Evolutionary conservation across 441 rosid species (phyloP), one percentile per base, ranked within the genome.

Genomic region (Eruca vesicaria): DNA sequence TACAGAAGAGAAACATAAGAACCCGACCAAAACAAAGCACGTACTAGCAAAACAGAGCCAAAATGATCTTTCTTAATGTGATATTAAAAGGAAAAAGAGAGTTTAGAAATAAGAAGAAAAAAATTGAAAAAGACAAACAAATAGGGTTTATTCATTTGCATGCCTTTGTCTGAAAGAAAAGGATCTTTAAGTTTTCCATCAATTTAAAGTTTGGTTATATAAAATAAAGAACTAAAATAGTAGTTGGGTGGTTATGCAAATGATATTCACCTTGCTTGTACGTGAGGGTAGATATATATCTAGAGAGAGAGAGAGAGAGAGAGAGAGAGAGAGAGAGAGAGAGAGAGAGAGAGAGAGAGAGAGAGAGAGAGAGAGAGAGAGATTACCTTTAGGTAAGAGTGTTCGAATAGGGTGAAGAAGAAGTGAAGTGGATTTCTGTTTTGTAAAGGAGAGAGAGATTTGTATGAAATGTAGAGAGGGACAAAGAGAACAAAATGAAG

Each of bases 141-240:
- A 61, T 53, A 57, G 48, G 29, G 50, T 73, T 78, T 86, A 84
- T 88, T 86, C 79, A 82, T 86, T 73, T n/a, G n/a, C n/a, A n/a
- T 87, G 83, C 80, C 93, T 87, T 68, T 76, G 69, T 35, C 60
- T 78, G 82, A 78, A 86, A 86, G 90, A 78, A 87, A 87, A 75
- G 96, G 78, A 88, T 85, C 70, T 72, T 67, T 52, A 48, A 29
- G 11, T 29, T 28, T 52, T 19, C 26, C 55, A 64, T 32, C 31
- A 57, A 45, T 6, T 69, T 6, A 69, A 68, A 48, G 8, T 55
- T 36, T 38, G 53, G 69, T 15, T 28, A 38, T 62, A 38, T 7
- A 5, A 12, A 6, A 11, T 8, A 19, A 31, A 21, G 0, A 11
- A 56, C 8, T 6, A 53, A 6, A 57, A 57, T 8, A 19, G 58